Evolutionary conservation across 2,329 filamentous ascomycete genomes (phyloP), one percentile per base, ranked within the genome.

Genomic region (Pseudopyrenochaeta lycopersici): DNA sequence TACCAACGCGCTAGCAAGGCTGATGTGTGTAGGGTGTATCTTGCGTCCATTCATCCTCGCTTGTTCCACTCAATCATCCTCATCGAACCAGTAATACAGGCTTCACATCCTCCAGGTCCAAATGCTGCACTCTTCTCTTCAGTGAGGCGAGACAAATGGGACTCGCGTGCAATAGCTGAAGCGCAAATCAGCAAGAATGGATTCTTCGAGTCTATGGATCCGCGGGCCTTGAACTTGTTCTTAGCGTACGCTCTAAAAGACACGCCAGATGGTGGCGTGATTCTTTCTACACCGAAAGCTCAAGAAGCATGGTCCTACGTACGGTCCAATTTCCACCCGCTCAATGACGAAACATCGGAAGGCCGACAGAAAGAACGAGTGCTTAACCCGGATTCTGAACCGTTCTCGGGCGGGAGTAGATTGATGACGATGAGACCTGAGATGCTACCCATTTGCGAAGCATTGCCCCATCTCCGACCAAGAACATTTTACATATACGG

Each of bases 251-350:
- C 49, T 7, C 41, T 64, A 4, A 46, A 39, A 23, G 50, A 64
- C 35, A 29, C 33, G 7, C 30, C 33, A n/a, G 42, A 47, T 11
- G 59, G 55, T 11, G 20, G 29, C 3, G 59, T 60, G 2, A 46
- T 17, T 14, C 49, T 67, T 5, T 43, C 54, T 6, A 67, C 62
- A 4, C 58, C 62, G 20, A 63, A 62, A 51, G 52, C 58, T 5
- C 60, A 67, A 43, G 59, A 63, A 49, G 59, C 63, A 2, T 67
- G 63, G 63, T 45, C 58, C 9, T 67, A 57, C 23, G 47, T 62
- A 4, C 53, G 62, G 5, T 47, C 52, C 2, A 60, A 52, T 30
- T 57, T 63, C 27, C 42, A 52, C 3, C 36, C 56, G 3, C 10
- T 62, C 1, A 40, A 47, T 2, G 39, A 56, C 11, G 61, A 61